A percentile compares a stretch with the other conserved stretches of the same genome.
These are phyloP conservation scores for Phytophthora nicotianae DNA, from an alignment of 352 stramenopile genomes.

Conservation along the genomic window DNA sequence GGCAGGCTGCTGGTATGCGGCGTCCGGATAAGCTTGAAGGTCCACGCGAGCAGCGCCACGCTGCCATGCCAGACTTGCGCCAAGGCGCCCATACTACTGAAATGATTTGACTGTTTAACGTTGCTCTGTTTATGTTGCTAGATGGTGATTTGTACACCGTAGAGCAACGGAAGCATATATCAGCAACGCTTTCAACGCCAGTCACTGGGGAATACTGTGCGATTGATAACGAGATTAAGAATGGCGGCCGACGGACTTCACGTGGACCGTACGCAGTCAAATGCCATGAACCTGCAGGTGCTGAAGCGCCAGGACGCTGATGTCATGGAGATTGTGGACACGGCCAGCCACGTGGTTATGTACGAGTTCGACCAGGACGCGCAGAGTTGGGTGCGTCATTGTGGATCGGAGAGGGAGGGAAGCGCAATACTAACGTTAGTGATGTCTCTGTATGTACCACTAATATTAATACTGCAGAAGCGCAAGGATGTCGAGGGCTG, in stretches of 20 bases:
- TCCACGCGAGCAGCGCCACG: constrained; percentile 26
- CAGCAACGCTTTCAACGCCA: constrained; percentile 22
- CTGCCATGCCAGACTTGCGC: constrained; percentile 34
- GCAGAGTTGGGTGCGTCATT: constrained; percentile 80
- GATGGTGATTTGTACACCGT: constrained; percentile 1
- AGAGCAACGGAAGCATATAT: constrained; percentile 5
- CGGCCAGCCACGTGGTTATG: constrained; percentile 84
- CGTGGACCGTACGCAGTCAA: constrained; percentile 81
- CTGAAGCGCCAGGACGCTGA: constrained; percentile 82
- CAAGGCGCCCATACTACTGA: constrained; percentile 13
- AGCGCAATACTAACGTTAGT: constrained; percentile 11
- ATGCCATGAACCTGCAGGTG: constrained; percentile 89
- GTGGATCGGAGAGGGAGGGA: background rate
- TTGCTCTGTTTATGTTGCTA: constrained; percentile 1
- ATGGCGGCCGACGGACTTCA: constrained; percentile 54
- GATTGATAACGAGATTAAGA: constrained; percentile 7
- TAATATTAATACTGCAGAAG: constrained; percentile 53
- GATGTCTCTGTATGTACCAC: background rate
- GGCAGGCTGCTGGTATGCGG: constrained; percentile 23
- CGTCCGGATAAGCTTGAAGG: constrained; percentile 17
- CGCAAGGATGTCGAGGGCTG: constrained; percentile 87
- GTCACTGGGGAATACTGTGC: constrained; percentile 12
- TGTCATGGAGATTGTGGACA: constrained; percentile 87
- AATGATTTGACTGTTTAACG: background rate
- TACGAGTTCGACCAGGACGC: constrained; percentile 88